Evolutionary conservation across 1,139 yeast genomes (phyloP).

Genomic region (Geotrichum aggregatum): DNA sequence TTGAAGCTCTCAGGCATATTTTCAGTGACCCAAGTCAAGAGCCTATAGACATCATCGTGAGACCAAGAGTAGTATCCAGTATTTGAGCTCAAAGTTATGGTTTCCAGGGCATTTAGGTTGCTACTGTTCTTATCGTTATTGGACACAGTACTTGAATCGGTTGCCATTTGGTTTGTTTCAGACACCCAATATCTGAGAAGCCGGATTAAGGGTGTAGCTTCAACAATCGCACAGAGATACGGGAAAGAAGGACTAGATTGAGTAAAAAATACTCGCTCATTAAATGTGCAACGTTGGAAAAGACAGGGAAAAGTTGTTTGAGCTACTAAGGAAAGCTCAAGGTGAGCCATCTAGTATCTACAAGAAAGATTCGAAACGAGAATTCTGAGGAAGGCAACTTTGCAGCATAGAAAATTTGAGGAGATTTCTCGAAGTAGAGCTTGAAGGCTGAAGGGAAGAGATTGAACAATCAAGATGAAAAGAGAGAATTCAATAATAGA

Average conservation of each 20-base stretch:
- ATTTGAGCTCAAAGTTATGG: conserved; percentile 2
- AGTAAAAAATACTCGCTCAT: background rate
- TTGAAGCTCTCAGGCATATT: conserved; percentile 18
- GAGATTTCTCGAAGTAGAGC: no score
- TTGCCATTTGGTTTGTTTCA: conserved; percentile 4
- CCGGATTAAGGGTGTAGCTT: background rate
- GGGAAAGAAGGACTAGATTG: background rate
- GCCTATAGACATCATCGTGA: conserved; percentile 12
- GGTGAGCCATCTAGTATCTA: no score
- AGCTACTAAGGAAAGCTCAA: no score
- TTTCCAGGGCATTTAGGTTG: background rate
- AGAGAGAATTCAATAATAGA: no score
- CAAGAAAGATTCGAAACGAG: no score
- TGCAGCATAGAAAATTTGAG: no score
- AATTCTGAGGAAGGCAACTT: no score
- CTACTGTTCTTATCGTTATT: background rate
- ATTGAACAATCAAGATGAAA: no score
- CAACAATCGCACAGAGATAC: background rate
- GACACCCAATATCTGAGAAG: background rate
- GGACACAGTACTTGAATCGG: conserved; percentile 6
- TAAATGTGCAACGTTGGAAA: no score
- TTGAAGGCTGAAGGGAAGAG: no score
- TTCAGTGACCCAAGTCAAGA: conserved; percentile 10
- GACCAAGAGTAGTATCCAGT: conserved; percentile 17
- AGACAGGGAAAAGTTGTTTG: no score